Evolutionary conservation across 352 stramenopile genomes (phyloP), one percentile per base, ranked within the genome.

Genomic region (Phytophthora hybrid): DNA sequence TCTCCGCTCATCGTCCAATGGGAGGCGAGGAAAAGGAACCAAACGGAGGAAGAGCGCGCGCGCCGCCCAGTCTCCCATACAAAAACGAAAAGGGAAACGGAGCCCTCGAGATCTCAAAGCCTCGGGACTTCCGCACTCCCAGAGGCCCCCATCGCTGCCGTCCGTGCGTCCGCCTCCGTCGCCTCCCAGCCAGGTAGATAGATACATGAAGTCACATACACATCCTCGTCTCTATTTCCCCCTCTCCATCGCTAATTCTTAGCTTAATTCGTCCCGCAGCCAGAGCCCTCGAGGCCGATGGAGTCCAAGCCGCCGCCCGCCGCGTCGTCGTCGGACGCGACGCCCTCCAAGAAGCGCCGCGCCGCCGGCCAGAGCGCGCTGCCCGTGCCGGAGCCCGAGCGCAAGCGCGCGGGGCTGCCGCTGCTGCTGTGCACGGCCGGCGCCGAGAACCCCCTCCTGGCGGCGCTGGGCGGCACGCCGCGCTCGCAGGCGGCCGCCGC

Each of bases 361-460:
- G 77, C 74, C 11, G 60, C 69, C 5, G 60, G 32, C 41, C 34
- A 41, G 34, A 5, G 34, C 34, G 34, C 34, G 9, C 34, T 41
- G 34, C 34, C 34, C 34, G 34, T 41, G 34, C n/a, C 59, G 11
- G 65, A 59, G 58, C 54, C 47, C 41, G 51, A 59, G 31, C 61
- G 60, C 32, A 72, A 69, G 21, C 70, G 62, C 29, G 55, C 75
- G 34, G 34, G 34, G 1, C 71, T 68, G 26, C 58, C 74, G 47
- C 67, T 82, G 26, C 61, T 79, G 26, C 77, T 41, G 34, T 41
- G 75, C n/a, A 34, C 68, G 6, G 52, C 68, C 13, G 69, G 29
- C 54, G 64, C 52, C 5, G 81, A 94, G 51, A 94, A 94, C 64
- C 87, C 85, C 54, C 80, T 93, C 44, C 74, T 94, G 11, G 76